Base-by-base conservation (phyloP, 805 yeast species). In the Scheffersomyces amazonensis region DNA sequence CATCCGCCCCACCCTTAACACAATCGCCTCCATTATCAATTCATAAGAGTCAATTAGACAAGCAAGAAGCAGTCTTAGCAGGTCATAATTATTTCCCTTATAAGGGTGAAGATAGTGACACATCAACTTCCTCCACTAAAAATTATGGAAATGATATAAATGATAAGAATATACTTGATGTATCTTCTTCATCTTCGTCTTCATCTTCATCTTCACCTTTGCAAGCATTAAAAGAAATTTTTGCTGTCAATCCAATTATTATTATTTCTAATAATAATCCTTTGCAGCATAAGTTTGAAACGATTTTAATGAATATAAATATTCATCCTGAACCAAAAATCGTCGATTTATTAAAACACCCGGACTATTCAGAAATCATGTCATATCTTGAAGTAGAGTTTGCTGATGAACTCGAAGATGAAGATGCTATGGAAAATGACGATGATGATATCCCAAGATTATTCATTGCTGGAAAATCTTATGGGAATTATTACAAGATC, bases 251-350 rank as follows among this genome's bases (percentile, higher is more conserved):
- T 15, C 60, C 66, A 3, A 47, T 62, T 12, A 54, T 63, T 2
- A 31, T 64, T 3, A 43, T 63, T 20, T 45, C 54, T 34, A 52
- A 54, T 35, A 55, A 55, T 27, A 50, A 49, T 17, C 46, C 45
- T 15, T 20, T 36, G 12, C 34, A 39, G 25, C 39, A 49, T 37
- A 42, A 43, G 39, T 39, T 48, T 37, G 40, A 45, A 37, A 48
- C 48, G 4, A 46, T 64, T 9, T 47, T 55, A 13, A 21, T 40
- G 16, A 48, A 42, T 16, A 41, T 64, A 19, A 52, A 49, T 29
- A 59, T 64, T 21, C 51, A 47, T 13, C 70, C 70, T 3, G 66
- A 62, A 42, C 63, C 68, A 19, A 53, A 54, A 35, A 46, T 53
- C 15, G 56, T 64, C 5, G 49, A 61, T 39, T 48, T 64, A 30